These are phyloP conservation scores for Strobilomyces echinocephalus DNA, from an alignment of 768 basidiomycete species.

Conservation along the genomic window DNA sequence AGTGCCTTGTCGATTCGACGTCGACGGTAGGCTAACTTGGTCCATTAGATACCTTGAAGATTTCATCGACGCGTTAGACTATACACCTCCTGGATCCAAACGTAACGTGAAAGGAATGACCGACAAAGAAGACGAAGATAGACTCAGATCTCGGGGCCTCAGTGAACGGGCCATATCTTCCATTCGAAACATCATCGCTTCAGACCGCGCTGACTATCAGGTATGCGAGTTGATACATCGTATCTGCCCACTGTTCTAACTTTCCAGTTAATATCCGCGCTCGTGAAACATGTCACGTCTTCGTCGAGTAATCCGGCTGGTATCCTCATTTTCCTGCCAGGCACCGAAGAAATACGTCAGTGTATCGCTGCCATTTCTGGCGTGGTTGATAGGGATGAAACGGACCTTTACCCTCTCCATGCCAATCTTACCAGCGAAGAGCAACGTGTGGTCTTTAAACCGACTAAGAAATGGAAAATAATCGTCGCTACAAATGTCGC, in stretches of 20 bases:
- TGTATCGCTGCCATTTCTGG: slow-evolving; percentile 59
- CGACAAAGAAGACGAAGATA: slow-evolving; percentile 41
- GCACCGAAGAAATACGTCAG: slow-evolving; percentile 81
- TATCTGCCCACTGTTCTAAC: neutral
- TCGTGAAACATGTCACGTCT: slow-evolving; percentile 59
- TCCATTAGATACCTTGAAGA: slow-evolving; percentile 77
- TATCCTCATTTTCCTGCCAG: slow-evolving; percentile 86
- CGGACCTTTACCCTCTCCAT: slow-evolving; percentile 73
- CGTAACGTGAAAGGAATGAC: slow-evolving; percentile 22
- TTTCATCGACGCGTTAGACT: slow-evolving; percentile 53
- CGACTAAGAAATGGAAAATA: slow-evolving; percentile 68
- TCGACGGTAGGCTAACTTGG: neutral
- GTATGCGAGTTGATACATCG: slow-evolving; percentile 31
- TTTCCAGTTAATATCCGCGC: slow-evolving; percentile 56
- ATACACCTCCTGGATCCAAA: slow-evolving; percentile 44
- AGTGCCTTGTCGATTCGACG: slow-evolving; percentile 18
- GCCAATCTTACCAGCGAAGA: slow-evolving; percentile 85
- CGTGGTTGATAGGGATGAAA: slow-evolving; percentile 28
- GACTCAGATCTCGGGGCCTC: slow-evolving; percentile 51
- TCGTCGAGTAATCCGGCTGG: slow-evolving; percentile 48
- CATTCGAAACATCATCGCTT: slow-evolving; percentile 55
- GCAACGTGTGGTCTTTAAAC: slow-evolving; percentile 71
- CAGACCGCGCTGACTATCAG: slow-evolving; percentile 70
- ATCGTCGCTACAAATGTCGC: slow-evolving; percentile 90
- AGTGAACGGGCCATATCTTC: slow-evolving; percentile 45